Evolutionary conservation across 2,329 filamentous ascomycete genomes (phyloP).

Genomic region (Helminthosporium solani): DNA sequence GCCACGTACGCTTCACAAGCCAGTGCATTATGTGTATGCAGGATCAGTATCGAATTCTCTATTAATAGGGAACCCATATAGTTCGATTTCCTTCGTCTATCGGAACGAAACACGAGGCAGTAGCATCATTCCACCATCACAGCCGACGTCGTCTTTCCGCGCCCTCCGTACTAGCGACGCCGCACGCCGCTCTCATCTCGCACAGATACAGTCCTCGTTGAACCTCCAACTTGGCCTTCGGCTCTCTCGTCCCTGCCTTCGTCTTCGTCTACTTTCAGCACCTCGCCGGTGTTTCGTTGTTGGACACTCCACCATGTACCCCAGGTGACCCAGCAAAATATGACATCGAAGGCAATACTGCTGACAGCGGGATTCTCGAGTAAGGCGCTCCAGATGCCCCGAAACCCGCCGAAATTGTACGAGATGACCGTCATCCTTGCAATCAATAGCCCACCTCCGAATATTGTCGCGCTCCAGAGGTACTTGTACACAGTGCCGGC

Average conservation of each 20-base stretch:
- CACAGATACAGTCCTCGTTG: conserved; percentile 8
- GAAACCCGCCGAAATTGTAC: conserved; percentile 20
- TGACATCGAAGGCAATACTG: conserved; percentile 38
- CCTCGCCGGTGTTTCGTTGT: conserved; percentile 1
- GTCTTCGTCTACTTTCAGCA: conserved; percentile 1
- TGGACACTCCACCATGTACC: conserved; percentile 28
- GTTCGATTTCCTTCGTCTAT: no score
- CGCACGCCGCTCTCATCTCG: conserved; percentile 13
- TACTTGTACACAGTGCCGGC: conserved; percentile 24
- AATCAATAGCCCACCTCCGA: conserved; percentile 16
- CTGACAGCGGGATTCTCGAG: conserved; percentile 39
- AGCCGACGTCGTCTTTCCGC: conserved; percentile 1
- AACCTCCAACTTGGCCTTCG: conserved; percentile 3
- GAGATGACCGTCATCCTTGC: conserved; percentile 18
- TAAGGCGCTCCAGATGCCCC: conserved; percentile 23
- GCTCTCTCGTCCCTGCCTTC: conserved; percentile 1
- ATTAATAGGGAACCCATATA: no score
- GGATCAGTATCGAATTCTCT: no score
- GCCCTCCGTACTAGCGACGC: conserved; percentile 14
- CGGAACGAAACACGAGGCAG: not conserved
- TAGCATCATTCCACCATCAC: not conserved
- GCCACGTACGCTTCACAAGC: no score
- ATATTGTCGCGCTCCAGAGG: conserved; percentile 20
- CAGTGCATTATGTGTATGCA: no score
- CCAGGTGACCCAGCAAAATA: conserved; percentile 43